Base-by-base conservation (phyloP, 352 stramenopile species). In the Phytophthora cryptogea region DNA sequence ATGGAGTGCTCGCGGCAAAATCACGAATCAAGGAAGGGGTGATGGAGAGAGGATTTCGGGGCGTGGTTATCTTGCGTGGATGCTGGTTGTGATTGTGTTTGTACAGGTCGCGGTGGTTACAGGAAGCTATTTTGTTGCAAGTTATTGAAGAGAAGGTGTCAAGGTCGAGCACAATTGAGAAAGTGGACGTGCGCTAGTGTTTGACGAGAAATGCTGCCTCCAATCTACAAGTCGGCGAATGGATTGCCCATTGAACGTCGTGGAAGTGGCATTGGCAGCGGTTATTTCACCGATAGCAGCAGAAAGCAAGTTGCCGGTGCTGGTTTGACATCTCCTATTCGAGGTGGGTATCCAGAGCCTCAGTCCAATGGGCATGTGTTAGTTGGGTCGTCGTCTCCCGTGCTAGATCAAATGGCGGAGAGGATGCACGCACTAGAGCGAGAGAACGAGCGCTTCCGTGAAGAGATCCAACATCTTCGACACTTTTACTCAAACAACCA, bases 401-500 rank as follows among this genome's bases (percentile, higher is more conserved):
- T 27, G 17, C 14, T 33, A 8, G 58, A 62, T 49, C 42, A 35
- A 27, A 50, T 71, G 46, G 20, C 57, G 35, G 63, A 60, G 30
- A 57, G 63, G 5, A 51, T 92, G 14, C 37, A 74, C 14, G 31
- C 54, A 13, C 61, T 92, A 9, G 83, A 92, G 65, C 63, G 70
- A 3, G 80, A 92, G 42, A 88, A 89, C 48, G 67, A 82, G 27
- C 54, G 52, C 31, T 76, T 89, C 27, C 80, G 79, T 2, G 61
- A 76, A 27, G 80, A 92, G 37, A 10, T 92, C 8, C 43, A 70
- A 31, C 79, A 88, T 35, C 51, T 91, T 8, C 77, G 78, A 7
- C 70, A 82, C 5, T 55, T 78, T 26, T 47, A 79, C 11, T 87
- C 75, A 6, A 88, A 69, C 52, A 89, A 88, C 62, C 63, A 83